These are phyloP conservation scores for Tylopilus vinaceipallidus DNA, from an alignment of 768 basidiomycete genomes.

Conservation along the genomic window DNA sequence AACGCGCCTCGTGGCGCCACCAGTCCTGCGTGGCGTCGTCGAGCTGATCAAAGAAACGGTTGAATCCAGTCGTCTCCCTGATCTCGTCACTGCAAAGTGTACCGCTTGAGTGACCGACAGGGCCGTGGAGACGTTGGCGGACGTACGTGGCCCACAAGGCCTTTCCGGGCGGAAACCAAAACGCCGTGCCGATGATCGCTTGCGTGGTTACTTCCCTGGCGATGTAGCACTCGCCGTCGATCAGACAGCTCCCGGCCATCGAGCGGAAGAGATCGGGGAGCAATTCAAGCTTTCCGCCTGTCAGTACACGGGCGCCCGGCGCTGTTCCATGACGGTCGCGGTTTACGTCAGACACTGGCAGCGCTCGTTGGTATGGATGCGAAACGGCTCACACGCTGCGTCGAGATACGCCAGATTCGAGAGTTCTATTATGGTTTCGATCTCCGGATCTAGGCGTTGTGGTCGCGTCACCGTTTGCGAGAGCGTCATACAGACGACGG, in stretches of 20 bases:
- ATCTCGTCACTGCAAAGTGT: neutral
- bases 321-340: neutral
- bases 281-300: constrained; percentile 2
- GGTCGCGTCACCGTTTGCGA: too few species aligned
- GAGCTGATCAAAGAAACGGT: neutral
- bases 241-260: constrained; percentile 1
- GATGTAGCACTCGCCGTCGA: constrained; percentile 7
- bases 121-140: neutral
- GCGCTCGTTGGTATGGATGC: too few species aligned
- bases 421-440: neutral
- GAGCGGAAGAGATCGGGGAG: constrained; percentile 1
- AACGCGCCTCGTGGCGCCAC: constrained; percentile 2
- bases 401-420: neutral
- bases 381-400: neutral
- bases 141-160: neutral
- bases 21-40: constrained; percentile 2
- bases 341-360: neutral
- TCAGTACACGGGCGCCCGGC: neutral
- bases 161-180: constrained; percentile 7
- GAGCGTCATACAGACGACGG: too few species aligned
- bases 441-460: neutral
- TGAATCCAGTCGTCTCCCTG: neutral
- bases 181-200: constrained; percentile 1
- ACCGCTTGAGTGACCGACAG: neutral
- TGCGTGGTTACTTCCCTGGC: neutral